Base-by-base conservation (phyloP, 2,329 filamentous ascomycete genomes). In the Colletotrichum eremochloae region DNA sequence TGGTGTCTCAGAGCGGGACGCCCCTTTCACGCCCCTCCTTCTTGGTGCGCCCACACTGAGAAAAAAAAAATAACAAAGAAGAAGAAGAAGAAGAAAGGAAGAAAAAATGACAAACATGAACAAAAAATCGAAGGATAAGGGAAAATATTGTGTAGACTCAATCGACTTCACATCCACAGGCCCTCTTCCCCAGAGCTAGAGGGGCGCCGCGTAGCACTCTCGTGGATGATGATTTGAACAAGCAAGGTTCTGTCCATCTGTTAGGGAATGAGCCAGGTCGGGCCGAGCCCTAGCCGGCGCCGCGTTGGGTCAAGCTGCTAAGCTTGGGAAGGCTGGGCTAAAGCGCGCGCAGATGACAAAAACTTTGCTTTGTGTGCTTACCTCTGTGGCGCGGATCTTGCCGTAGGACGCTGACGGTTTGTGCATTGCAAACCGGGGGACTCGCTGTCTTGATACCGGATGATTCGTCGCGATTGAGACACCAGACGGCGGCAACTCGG, bases 351-450 rank as follows among this genome's bases (percentile, higher is more conserved):
- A 58, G 68, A n/a, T 56, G 48, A 38, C 67, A 70, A 48, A 67
- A n/a, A n/a, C 63, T 46, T 50, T 71, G 55, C 33, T 12, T 38
- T 57, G 52, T 46, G 57, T 60, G 64, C 53, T n/a, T 63, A 44
- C 44, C 58, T 68, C 55, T 62, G 42, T 60, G 60, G n/a, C 53
- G 58, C 69, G 69, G 65, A 55, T 72, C 69, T 69, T 72, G 66
- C 69, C 66, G 65, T 31, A 29, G 58, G 60, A 29, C 42, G 46
- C 58, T 14, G 31, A 55, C 42, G 33, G 57, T 46, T 7, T 52
- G 46, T 31, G 42, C 48, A 33, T 29, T 68, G 60, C 57, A 31
- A 31, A 42, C 42, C 52, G 58, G 53, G 52, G 65, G 67, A 61
- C 52, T 53, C 65, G 60, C 44, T 64, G 69, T 38, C 60, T 55